A percentile compares a stretch with the other conserved stretches of the same genome.
Conservation (phyloP, 2,329 filamentous ascomycete species). For the Westerdykella aurantiaca region DNA sequence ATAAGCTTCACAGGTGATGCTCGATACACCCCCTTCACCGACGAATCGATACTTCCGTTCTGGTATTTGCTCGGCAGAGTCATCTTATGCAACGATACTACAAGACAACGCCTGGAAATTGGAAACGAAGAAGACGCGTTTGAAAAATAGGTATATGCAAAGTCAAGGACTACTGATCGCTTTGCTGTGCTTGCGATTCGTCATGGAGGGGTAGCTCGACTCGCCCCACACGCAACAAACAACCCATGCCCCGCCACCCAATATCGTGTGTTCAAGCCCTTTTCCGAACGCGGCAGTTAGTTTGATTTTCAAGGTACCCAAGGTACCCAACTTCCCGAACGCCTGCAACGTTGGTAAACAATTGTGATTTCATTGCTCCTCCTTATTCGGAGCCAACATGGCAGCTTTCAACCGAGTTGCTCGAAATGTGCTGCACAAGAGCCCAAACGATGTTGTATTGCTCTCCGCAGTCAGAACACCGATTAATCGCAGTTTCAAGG, state of each 20-base stretch:
- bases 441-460: slow-evolving; percentile 91
- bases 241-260: slow-evolving; percentile 31
- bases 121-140: neutral
- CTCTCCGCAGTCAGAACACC: slow-evolving; percentile 85
- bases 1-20: slow-evolving; percentile 35
- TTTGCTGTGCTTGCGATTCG: slow-evolving; percentile 9
- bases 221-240: slow-evolving; percentile 31
- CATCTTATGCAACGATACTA: slow-evolving; percentile 13
- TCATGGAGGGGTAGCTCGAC: slow-evolving; percentile 25
- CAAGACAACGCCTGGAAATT: neutral
- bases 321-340: too few relatives aligned
- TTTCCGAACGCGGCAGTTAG: slow-evolving; percentile 19
- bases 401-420: slow-evolving; percentile 25
- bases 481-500: slow-evolving; percentile 79
- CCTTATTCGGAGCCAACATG: slow-evolving; percentile 12
- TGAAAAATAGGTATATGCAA: too few relatives aligned
- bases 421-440: slow-evolving; percentile 68
- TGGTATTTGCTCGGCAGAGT: slow-evolving; percentile 31
- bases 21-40: slow-evolving; percentile 29
- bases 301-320: too few relatives aligned
- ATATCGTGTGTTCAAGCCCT: slow-evolving; percentile 3
- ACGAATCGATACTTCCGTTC: slow-evolving; percentile 31
- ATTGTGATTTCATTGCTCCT: neutral
- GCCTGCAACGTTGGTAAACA: too few relatives aligned
- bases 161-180: too few relatives aligned